Evolutionary conservation across 2,329 filamentous ascomycete species (phyloP), one percentile per base, ranked within the genome.

Genomic region (Fusarium chuoi): DNA sequence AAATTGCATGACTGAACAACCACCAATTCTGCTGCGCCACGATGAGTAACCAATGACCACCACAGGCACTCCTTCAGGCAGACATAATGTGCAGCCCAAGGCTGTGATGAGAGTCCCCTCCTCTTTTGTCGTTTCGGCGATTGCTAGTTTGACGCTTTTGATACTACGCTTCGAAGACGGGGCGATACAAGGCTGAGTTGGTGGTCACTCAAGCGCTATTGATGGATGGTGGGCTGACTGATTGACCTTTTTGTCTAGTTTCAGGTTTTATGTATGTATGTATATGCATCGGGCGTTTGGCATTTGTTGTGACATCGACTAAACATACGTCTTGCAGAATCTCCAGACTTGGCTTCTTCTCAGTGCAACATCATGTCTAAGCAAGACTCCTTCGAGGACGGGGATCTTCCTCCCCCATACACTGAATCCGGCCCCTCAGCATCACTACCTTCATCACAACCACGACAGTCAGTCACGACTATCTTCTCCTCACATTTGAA

Each of bases 401-500:
- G 76, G 41, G 76, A 79, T 14, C 62, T 75, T n/a, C 77, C 77
- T 44, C 77, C 77, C 28, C 77, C 77, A 13, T 79, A 79, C 41
- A 66, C 68, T 35, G 61, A 72, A 56, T 60, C 77, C 44, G 75
- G 67, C 6, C 56, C 72, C 28, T 71, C 74, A 20, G 22, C 18
- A 51, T 35, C 62, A 52, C 18, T 51, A n/a, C 41, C 65, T 7
- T 24, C 30, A 22, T 54, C 56, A 12, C 11, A 68, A 39, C 45
- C 68, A 22, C 48, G 46, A 22, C 64, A 68, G 28, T 55, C 70
- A 42, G 48, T 74, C 41, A 78, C 80, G 1, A 76, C 78, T 7
- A 78, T 84, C 58, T 80, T 84, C 24, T 69, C 80, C 1, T 68
- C 81, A 4, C 82, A 85, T 68, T 76, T 87, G 11, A 64, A 78